These are phyloP conservation scores for Podila clonocystis DNA, from an alignment of 192 early-diverging fungal species.

Conservation along the genomic window DNA sequence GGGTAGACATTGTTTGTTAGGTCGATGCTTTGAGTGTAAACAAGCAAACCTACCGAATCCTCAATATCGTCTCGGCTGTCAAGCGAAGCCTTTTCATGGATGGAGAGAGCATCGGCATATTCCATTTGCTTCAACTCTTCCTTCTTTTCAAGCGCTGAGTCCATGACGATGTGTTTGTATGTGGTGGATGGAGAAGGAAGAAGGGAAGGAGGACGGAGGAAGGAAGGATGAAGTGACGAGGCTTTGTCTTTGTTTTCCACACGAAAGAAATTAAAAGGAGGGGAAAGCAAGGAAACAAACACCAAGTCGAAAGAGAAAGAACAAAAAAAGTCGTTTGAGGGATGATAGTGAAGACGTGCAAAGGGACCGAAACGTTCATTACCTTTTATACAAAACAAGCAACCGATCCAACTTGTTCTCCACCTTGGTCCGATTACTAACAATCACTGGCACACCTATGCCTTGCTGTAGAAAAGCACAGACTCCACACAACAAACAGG, in stretches of 20 bases:
- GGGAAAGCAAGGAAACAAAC: no score
- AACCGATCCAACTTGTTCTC: no score
- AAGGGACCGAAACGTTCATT: no score
- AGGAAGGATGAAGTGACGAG: not conserved
- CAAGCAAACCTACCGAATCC: slow-evolving; percentile 46
- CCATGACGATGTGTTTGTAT: slow-evolving; percentile 15
- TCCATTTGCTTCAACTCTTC: slow-evolving; percentile 16
- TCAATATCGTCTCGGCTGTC: slow-evolving; percentile 42
- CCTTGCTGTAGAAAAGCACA: not conserved
- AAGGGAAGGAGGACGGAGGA: not conserved
- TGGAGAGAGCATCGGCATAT: slow-evolving; percentile 12
- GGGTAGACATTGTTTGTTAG: not conserved
- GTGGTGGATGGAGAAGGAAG: not conserved
- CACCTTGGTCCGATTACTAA: no score
- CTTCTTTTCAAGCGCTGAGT: slow-evolving; percentile 26
- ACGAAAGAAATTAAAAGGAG: no score
- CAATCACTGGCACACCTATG: no score
- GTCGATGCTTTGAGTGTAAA: no score
- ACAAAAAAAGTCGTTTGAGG: no score
- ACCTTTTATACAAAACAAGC: no score
- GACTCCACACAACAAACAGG: not conserved
- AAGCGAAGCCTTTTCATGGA: slow-evolving; percentile 27
- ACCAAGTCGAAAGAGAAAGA: no score
- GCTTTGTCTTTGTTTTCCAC: not conserved
- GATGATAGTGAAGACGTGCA: no score